Percentiles rank a stretch among this genome's conserved stretches.
Conservation (phyloP, 352 stramenopile species). For the Globisporangium lucens region DNA sequence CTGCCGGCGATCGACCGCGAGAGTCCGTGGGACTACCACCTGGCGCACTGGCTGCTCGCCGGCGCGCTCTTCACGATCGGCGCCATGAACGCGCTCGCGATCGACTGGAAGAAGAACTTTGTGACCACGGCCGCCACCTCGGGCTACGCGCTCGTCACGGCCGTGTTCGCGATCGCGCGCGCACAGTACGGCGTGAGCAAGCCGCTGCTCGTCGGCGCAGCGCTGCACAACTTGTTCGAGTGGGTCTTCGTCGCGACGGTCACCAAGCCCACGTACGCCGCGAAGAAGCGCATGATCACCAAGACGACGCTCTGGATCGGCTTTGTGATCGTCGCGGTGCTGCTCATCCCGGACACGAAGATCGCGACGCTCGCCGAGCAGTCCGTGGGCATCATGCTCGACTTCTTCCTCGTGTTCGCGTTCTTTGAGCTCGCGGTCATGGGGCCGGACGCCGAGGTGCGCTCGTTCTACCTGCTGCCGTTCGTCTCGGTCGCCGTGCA, state of each 20-base stretch:
- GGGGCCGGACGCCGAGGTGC: conserved; percentile 7
- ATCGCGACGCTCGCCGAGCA: conserved; percentile 14
- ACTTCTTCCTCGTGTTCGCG: conserved; percentile 15
- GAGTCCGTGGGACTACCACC: conserved; percentile 10
- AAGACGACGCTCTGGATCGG: conserved; percentile 13
- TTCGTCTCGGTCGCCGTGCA: conserved; percentile 13
- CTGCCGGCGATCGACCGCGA: conserved; percentile 14
- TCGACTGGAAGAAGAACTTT: conserved; percentile 12
- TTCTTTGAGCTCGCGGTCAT: conserved; percentile 17
- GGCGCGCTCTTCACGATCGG: conserved; percentile 15
- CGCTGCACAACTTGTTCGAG: conserved; percentile 19
- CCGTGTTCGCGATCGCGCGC: conserved; percentile 11
- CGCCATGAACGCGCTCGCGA: background rate
- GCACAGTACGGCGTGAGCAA: conserved; percentile 14
- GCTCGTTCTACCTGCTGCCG: conserved; percentile 14
- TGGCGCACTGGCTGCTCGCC: conserved; percentile 19
- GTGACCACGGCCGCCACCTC: conserved; percentile 3
- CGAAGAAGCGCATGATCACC: conserved; percentile 11
- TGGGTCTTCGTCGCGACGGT: conserved; percentile 17
- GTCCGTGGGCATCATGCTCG: conserved; percentile 18
- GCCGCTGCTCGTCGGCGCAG: conserved; percentile 14
- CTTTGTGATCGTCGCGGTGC: conserved; percentile 4
- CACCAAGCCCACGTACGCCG: conserved; percentile 3
- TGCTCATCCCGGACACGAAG: conserved; percentile 15
- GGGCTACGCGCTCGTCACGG: conserved; percentile 15